A percentile compares a stretch with the other conserved stretches of the same genome.
These are phyloP conservation scores for Lizonia empirigonia DNA, from an alignment of 2,329 filamentous ascomycete species.

Conservation along the genomic window DNA sequence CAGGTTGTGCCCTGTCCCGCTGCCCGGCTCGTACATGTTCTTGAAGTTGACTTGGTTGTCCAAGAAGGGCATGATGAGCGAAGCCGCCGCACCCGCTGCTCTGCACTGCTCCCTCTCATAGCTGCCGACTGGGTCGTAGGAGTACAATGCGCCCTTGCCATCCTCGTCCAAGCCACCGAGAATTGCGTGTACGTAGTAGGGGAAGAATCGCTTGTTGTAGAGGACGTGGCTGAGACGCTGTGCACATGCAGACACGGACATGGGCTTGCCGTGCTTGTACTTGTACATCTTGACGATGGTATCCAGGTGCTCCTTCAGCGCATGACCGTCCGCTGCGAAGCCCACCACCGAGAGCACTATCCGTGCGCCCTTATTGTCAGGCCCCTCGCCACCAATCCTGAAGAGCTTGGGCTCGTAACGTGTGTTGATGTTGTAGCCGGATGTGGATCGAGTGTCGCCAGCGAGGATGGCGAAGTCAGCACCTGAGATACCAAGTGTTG, in stretches of 20 bases:
- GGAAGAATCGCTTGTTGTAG: constrained; percentile 98
- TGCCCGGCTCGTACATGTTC: constrained; percentile 93
- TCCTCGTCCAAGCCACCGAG: constrained; percentile 93
- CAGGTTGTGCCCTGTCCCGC: constrained; percentile 80
- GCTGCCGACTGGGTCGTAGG: constrained; percentile 95
- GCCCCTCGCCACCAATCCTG: constrained; percentile 90
- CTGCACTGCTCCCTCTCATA: constrained; percentile 97
- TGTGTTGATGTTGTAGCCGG: constrained; percentile 97
- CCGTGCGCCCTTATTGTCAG: constrained; percentile 81
- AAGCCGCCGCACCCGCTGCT: constrained; percentile 88
- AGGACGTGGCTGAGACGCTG: constrained; percentile 94
- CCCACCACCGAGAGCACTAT: constrained; percentile 94
- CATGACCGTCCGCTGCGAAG: constrained; percentile 92
- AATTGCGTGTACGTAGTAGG: constrained; percentile 96
- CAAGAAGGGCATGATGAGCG: constrained; percentile 97
- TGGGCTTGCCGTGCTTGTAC: constrained; percentile 96
- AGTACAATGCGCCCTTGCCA: constrained; percentile 91
- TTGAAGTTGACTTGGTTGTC: constrained; percentile 99
- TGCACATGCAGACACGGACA: constrained; percentile 91
- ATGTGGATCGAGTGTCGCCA: constrained; percentile 93
- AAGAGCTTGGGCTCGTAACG: constrained; percentile 95
- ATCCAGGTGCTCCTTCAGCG: constrained; percentile 91
- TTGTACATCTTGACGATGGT: constrained; percentile 98
- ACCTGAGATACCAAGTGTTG: constrained; percentile 92
- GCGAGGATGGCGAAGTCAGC: constrained; percentile 95